Conservation (phyloP, 2,329 filamentous ascomycete species). For the Byssoonygena ceratinophila region DNA sequence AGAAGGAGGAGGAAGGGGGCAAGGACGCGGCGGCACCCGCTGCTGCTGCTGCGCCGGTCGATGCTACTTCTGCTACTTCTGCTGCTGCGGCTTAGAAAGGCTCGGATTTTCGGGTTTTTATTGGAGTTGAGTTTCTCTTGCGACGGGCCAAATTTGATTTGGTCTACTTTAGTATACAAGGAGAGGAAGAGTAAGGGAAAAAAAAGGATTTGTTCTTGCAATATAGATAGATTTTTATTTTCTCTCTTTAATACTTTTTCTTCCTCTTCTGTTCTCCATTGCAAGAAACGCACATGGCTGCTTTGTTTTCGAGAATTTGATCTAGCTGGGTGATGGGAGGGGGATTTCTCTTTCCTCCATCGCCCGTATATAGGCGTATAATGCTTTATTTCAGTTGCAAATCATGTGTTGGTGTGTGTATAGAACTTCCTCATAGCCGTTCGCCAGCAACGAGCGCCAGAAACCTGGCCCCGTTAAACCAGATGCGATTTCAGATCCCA, state of each 20-base stretch:
- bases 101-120: too few species aligned
- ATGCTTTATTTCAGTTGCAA: background rate
- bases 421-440: background rate
- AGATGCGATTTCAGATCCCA: background rate
- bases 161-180: background rate
- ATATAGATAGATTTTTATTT: slow-evolving; percentile 10
- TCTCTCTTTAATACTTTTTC: background rate
- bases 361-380: background rate
- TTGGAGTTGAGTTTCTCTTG: background rate
- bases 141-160: background rate
- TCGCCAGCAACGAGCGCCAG: background rate
- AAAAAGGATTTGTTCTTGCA: background rate
- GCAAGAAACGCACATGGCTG: background rate
- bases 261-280: background rate
- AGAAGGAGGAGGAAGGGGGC: slow-evolving; percentile 22
- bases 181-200: background rate
- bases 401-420: background rate
- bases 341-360: background rate
- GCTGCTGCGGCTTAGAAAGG: too few species aligned
- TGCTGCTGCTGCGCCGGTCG: too few species aligned
- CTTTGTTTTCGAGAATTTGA: background rate
- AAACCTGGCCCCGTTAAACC: background rate
- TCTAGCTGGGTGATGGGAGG: background rate
- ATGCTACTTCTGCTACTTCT: background rate
- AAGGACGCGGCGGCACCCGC: slow-evolving; percentile 13